A percentile compares a stretch with the other conserved stretches of the same genome.
Conservation (phyloP, 2,329 filamentous ascomycete genomes). For the Aspergillus pseudotamarii region DNA sequence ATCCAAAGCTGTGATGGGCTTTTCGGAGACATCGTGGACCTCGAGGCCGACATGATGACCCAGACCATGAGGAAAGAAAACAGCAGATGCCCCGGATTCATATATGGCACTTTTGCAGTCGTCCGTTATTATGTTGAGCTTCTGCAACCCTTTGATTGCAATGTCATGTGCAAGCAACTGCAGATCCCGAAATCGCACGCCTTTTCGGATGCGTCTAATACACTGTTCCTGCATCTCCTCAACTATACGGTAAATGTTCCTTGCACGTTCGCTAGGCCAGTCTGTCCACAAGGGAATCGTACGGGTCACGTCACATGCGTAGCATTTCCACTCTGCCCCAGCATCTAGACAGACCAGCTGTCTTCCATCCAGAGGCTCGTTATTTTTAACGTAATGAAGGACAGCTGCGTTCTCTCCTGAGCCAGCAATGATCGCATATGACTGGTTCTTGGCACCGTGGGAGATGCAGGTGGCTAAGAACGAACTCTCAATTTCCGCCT, state of each 20-base stretch:
- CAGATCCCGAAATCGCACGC: conserved; percentile 78
- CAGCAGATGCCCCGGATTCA: conserved; percentile 38
- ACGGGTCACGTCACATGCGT: conserved; percentile 75
- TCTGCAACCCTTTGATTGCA: conserved; percentile 76
- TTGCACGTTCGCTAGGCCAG: conserved; percentile 63
- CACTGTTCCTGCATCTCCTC: conserved; percentile 82
- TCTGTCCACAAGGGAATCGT: conserved; percentile 80
- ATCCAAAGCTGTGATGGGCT: conserved; percentile 35
- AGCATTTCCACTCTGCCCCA: conserved; percentile 74
- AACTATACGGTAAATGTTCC: conserved; percentile 80
- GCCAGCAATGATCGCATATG: conserved; percentile 86
- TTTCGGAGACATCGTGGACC: conserved; percentile 47
- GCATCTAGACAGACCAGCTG: conserved; percentile 83
- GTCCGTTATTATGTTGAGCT: conserved; percentile 73
- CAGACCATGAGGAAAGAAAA: conserved; percentile 54
- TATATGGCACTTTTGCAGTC: conserved; percentile 56
- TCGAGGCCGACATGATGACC: conserved; percentile 59
- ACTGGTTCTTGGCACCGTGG: conserved; percentile 76
- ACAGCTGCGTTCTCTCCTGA: conserved; percentile 79
- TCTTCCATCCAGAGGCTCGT: conserved; percentile 69
- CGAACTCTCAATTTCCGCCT: conserved; percentile 78
- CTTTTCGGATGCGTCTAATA: conserved; percentile 71
- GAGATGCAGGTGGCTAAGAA: conserved; percentile 78
- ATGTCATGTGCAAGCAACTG: conserved; percentile 79
- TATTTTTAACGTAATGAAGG: conserved; percentile 83